Base-by-base conservation (phyloP, 2,329 filamentous ascomycete genomes). In the Ophiostoma perfectum region DNA sequence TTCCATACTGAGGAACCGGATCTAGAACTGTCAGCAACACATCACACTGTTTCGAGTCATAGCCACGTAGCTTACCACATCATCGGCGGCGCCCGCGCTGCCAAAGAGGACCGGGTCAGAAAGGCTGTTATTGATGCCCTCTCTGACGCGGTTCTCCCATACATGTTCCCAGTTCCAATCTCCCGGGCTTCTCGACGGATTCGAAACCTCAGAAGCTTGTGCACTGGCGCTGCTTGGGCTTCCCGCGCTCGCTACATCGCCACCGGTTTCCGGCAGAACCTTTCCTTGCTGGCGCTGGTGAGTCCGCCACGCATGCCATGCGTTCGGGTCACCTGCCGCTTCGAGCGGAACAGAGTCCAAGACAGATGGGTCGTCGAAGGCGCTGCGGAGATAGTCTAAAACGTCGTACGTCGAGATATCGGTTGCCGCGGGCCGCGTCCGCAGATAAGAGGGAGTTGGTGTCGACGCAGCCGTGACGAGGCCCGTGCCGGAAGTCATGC, bases 151-250 rank as follows among this genome's bases (percentile, higher is more conserved):
- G 72, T 93, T 90, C 76, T 96, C 91, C 94, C 94, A 99, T 0
- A 98, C 94, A 0, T 94, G 93, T 74, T 97, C 92, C 94, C 94
- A 98, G 75, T 96, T 96, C 94, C 94, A 98, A 74, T 96, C 90
- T 6, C 90, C 91, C 0, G 92, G 18, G 65, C 62, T 16, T 27
- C 27, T 27, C 27, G 27, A 27, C 27, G 27, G 27, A 27, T 27
- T 27, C 27, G 27, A 27, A 1, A 27, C 27, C 27, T 27, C 27
- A 27, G 27, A 27, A 27, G 27, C 27, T 2, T 27, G 27, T 27
- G 27, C 27, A 27, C 27, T 27, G 27, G 27, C 27, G 27, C 27
- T 27, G 27, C 27, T 27, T 27, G 27, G 27, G 27, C 27, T 90
- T 6, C 90, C 91, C 0, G 92, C 18, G 65, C 62, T 16, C 38